phyloP scores from a whole-genome alignment of 169 alveolate species.

The Cryptosporidium meleagridis region DNA sequence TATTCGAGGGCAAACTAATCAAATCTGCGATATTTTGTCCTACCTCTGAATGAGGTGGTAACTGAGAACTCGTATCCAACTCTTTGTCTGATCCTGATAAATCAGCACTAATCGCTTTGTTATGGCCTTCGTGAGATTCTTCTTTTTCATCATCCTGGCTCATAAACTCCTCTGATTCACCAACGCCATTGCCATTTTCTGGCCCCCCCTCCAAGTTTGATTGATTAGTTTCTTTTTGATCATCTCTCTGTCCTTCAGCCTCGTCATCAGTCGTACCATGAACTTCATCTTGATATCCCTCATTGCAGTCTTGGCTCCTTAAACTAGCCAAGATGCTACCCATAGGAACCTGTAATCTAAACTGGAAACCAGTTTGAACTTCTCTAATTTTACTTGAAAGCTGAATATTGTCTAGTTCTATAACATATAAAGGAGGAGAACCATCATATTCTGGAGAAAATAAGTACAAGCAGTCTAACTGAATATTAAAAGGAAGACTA shows the following conservation, averaged over 20 bases:
- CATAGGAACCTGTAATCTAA: constrained; percentile 61
- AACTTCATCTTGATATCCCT: background rate
- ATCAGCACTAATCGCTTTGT: background rate
- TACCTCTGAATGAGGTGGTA: background rate
- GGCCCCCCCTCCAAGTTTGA: background rate
- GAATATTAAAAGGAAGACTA: constrained; percentile 30
- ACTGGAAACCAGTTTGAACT: constrained; percentile 62
- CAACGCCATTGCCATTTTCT: background rate
- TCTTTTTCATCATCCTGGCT: background rate
- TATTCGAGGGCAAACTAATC: background rate
- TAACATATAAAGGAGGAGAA: constrained; percentile 43
- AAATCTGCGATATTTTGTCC: background rate
- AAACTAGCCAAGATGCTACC: constrained; percentile 21
- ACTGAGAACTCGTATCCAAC: background rate
- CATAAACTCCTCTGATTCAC: background rate
- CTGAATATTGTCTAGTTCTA: constrained; percentile 66
- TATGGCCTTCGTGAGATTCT: background rate
- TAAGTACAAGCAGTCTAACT: constrained; percentile 47
- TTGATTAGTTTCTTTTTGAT: background rate
- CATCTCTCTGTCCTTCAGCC: background rate
- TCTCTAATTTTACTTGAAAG: constrained; percentile 64
- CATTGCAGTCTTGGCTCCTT: background rate
- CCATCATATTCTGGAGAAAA: constrained; percentile 70
- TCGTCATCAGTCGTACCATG: background rate
- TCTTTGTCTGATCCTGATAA: background rate